Evolutionary conservation across 805 yeast species (phyloP).

Genomic region (Spathaspora passalidarum): DNA sequence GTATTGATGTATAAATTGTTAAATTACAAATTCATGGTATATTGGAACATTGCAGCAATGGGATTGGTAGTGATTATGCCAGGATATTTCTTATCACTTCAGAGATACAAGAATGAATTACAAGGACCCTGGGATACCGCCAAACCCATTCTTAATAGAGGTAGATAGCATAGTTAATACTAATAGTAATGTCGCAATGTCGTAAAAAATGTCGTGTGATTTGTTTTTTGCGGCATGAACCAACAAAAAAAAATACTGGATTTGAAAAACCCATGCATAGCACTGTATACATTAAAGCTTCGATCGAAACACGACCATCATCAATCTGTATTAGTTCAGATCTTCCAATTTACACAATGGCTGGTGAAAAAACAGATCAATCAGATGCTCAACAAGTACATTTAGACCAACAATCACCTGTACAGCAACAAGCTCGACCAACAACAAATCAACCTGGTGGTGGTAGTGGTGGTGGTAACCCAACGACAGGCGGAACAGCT

Average conservation of each 20-base stretch:
- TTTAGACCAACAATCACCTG: not conserved
- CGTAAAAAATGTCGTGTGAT: constrained; percentile 1
- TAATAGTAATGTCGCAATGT: not conserved
- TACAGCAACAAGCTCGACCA: constrained; percentile 8
- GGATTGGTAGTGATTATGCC: constrained; percentile 60
- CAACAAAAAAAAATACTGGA: not conserved
- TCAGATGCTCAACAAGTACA: constrained; percentile 1
- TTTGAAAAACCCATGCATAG: not conserved
- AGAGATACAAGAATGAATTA: constrained; percentile 76
- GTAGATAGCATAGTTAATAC: not conserved
- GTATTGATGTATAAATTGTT: constrained; percentile 24
- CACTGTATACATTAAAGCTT: not conserved
- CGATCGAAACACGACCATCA: not conserved
- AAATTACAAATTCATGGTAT: constrained; percentile 27
- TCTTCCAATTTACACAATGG: not conserved
- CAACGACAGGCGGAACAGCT: constrained; percentile 5
- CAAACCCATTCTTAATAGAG: constrained; percentile 50
- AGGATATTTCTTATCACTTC: constrained; percentile 64
- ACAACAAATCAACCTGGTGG: no score
- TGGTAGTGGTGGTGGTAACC: no score
- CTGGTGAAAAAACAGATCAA: constrained; percentile 1
- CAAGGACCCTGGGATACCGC: constrained; percentile 96
- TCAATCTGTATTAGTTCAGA: no score
- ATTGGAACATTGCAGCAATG: constrained; percentile 52
- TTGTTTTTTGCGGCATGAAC: not conserved